Conservation (phyloP, 2,329 filamentous ascomycete species). For the Stachybotrys chartarum region DNA sequence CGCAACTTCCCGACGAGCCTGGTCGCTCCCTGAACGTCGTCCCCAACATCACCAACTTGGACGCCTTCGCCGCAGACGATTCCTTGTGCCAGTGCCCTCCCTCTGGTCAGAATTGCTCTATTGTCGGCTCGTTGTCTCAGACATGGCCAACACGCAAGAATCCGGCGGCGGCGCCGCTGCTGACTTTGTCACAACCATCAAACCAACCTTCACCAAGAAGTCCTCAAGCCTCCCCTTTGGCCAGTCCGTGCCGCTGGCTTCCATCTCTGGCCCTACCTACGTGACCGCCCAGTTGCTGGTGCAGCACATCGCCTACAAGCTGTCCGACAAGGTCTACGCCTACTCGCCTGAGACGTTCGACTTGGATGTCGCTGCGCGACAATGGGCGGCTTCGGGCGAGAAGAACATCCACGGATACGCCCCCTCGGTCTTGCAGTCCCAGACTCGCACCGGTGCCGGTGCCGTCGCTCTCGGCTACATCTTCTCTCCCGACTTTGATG, state of each 20-base stretch:
- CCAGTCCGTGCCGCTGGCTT: conserved; percentile 43
- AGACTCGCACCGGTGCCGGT: conserved; percentile 84
- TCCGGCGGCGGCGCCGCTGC: conserved; percentile 24
- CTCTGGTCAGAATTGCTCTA: too few relatives aligned
- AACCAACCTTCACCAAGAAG: conserved; percentile 25
- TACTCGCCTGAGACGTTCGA: conserved; percentile 94
- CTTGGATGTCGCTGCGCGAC: conserved; percentile 73
- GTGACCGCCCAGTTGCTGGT: conserved; percentile 87
- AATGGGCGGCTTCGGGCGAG: conserved; percentile 65
- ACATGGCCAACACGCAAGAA: conserved; percentile 26
- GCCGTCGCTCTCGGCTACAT: conserved; percentile 92
- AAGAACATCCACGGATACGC: conserved; percentile 76
- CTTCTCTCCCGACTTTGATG: conserved; percentile 93
- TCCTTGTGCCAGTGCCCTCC: too few relatives aligned
- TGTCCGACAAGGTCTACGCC: conserved; percentile 96
- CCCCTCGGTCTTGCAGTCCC: conserved; percentile 70
- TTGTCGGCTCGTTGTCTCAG: too few relatives aligned
- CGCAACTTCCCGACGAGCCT: not conserved
- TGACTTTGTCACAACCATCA: conserved; percentile 12
- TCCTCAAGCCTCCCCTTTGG: conserved; percentile 52
- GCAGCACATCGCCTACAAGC: conserved; percentile 89
- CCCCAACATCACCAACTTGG: not conserved
- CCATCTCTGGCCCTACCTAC: conserved; percentile 83
- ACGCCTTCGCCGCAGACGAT: too few relatives aligned
- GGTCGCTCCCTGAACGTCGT: not conserved